Conservation (phyloP, 2,329 filamentous ascomycete genomes). For the Plenodomus tracheiphilus region DNA sequence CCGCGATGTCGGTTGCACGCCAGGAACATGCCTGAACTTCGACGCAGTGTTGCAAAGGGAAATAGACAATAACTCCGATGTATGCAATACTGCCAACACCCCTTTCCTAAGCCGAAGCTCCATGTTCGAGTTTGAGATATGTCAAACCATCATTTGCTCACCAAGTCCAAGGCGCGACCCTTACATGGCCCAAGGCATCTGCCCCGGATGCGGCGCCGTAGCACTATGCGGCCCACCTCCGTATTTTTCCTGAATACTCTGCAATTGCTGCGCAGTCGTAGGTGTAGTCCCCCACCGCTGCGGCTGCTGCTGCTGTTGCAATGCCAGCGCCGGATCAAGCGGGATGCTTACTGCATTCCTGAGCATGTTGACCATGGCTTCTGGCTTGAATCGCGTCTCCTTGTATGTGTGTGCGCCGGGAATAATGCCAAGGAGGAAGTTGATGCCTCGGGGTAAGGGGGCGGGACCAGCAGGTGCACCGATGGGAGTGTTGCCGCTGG, state of each 20-base stretch:
- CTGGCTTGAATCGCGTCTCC: conserved; percentile 68
- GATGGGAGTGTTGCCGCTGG: conserved; percentile 32
- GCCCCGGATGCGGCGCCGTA: not conserved
- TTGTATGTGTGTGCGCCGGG: conserved; percentile 74
- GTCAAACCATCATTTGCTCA: too few species aligned
- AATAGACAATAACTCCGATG: too few species aligned
- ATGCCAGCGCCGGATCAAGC: conserved; percentile 10
- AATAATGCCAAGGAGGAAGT: conserved; percentile 66
- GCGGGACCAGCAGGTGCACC: conserved; percentile 50
- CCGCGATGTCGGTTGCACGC: too few species aligned
- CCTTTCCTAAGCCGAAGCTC: too few species aligned
- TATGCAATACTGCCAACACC: too few species aligned
- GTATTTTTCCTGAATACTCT: conserved; percentile 38
- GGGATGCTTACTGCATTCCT: conserved; percentile 50
- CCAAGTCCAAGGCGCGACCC: too few species aligned
- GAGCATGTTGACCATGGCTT: conserved; percentile 73
- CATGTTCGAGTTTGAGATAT: too few species aligned
- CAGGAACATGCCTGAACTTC: too few species aligned
- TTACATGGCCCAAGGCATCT: conserved; percentile 6
- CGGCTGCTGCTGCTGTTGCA: conserved; percentile 8
- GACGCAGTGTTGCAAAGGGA: too few species aligned
- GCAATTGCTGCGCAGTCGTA: conserved; percentile 33
- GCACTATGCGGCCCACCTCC: conserved; percentile 18
- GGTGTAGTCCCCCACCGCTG: conserved; percentile 32
- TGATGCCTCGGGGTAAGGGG: conserved; percentile 69